Percentiles rank a stretch among this genome's conserved stretches.
phyloP scores from a whole-genome alignment of 495 filamentous ascomycete genomes.

The Aspergillus hancockii region DNA sequence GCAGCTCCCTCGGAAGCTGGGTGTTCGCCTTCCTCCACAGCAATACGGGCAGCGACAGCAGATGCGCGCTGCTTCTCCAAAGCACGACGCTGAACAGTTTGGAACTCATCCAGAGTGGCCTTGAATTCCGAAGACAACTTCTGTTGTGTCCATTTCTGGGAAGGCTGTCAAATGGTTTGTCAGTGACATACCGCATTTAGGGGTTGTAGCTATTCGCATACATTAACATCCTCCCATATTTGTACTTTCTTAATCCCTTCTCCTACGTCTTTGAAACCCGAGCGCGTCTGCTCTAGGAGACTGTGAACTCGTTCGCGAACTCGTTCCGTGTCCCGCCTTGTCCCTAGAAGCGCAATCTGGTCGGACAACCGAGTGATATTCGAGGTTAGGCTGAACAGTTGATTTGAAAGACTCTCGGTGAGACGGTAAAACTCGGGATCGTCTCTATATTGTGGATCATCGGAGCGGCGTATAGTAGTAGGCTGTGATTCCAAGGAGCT shows the following conservation, averaged over 20 bases:
- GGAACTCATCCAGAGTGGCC: conserved; percentile 83
- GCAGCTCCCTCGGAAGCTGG: conserved; percentile 31
- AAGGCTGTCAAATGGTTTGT: conserved; percentile 58
- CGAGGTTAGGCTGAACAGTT: conserved; percentile 82
- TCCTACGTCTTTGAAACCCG: conserved; percentile 87
- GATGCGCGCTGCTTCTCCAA: conserved; percentile 91
- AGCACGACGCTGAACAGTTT: conserved; percentile 81
- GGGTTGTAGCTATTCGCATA: conserved; percentile 44
- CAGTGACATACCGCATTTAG: conserved; percentile 10
- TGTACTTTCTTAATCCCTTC: conserved; percentile 92
- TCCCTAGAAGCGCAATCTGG: conserved; percentile 83
- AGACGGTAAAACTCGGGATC: conserved; percentile 89
- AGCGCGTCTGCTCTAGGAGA: conserved; percentile 78
- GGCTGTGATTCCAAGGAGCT: conserved; percentile 82
- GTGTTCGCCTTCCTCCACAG: conserved; percentile 58
- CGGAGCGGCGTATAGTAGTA: conserved; percentile 61
- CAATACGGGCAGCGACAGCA: conserved; percentile 73
- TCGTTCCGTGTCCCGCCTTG: conserved; percentile 84
- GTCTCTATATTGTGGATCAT: conserved; percentile 77
- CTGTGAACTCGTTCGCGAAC: conserved; percentile 88
- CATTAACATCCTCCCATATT: conserved; percentile 88
- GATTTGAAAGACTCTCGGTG: conserved; percentile 76
- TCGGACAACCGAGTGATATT: conserved; percentile 79
- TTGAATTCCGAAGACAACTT: conserved; percentile 93
- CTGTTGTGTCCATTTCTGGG: conserved; percentile 91